Evolutionary conservation across 2,329 filamentous ascomycete genomes (phyloP).

Genomic region (Apiospora rasikravindrae): DNA sequence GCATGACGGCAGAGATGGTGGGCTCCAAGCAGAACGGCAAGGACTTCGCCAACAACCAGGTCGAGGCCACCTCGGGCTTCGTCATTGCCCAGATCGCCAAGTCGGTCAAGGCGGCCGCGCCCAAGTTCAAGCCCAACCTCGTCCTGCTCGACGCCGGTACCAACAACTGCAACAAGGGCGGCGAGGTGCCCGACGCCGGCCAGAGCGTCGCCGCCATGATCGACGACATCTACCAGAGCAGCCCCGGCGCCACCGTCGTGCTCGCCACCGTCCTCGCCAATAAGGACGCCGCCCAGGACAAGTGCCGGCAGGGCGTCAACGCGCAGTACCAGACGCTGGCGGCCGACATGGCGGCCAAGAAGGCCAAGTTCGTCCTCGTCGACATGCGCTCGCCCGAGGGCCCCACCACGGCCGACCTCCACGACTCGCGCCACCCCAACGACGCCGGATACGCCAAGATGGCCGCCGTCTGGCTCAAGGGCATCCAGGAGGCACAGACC

Average conservation of each 20-base stretch:
- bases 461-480: constrained; percentile 31
- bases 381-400: constrained; percentile 30
- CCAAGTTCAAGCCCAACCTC: constrained; percentile 30
- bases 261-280: constrained; percentile 32
- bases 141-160: constrained; percentile 32
- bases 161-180: constrained; percentile 33
- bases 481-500: constrained; percentile 21
- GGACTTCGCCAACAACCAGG: constrained; percentile 29
- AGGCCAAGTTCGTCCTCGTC: constrained; percentile 28
- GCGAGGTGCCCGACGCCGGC: constrained; percentile 28
- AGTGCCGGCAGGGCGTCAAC: constrained; percentile 31
- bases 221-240: constrained; percentile 27
- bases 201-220: constrained; percentile 30
- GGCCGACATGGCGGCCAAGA: constrained; percentile 21
- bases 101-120: constrained; percentile 23
- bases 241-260: constrained; percentile 32
- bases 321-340: constrained; percentile 28
- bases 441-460: constrained; percentile 33
- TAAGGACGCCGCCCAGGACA: constrained; percentile 30
- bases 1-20: constrained; percentile 38
- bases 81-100: constrained; percentile 30
- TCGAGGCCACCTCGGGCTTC: constrained; percentile 32
- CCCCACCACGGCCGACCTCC: constrained; percentile 29
- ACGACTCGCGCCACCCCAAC: constrained; percentile 32
- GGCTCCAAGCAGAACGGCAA: constrained; percentile 29